Percentiles rank a stretch among this genome's conserved stretches.
Evolutionary conservation across 352 stramenopile genomes (phyloP).

Genomic region (Pythium phragmitis): DNA sequence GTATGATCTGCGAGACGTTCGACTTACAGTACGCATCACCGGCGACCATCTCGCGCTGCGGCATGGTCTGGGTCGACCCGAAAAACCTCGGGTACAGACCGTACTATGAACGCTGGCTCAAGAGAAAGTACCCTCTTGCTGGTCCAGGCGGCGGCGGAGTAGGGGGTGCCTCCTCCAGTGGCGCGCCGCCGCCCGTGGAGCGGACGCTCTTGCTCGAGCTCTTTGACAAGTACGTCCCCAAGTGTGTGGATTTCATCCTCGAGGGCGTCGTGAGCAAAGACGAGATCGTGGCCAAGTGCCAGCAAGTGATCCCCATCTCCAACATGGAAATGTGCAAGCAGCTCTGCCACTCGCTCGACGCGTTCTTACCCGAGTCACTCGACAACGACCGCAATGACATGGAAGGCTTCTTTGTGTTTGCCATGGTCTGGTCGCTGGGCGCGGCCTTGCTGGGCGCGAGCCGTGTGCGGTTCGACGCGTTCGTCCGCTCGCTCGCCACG

Average conservation of each 20-base stretch:
- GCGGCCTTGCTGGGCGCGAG: constrained; percentile 82
- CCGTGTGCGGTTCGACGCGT: constrained; percentile 87
- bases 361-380: constrained; percentile 72
- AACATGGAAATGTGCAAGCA: constrained; percentile 96
- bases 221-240: constrained; percentile 93
- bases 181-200: constrained; percentile 43
- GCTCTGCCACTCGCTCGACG: constrained; percentile 90
- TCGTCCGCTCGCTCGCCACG: constrained; percentile 87
- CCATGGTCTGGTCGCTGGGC: constrained; percentile 92
- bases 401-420: constrained; percentile 93
- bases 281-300: constrained; percentile 88
- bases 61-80: constrained; percentile 97
- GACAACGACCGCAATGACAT: constrained; percentile 65
- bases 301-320: constrained; percentile 92
- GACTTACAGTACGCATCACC: constrained; percentile 95
- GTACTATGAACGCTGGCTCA: constrained; percentile 95
- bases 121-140: constrained; percentile 78
- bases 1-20: constrained; percentile 95
- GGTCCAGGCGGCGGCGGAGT: background rate
- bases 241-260: constrained; percentile 92
- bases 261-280: constrained; percentile 87
- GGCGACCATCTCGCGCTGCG: constrained; percentile 93
- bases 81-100: constrained; percentile 95
- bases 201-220: constrained; percentile 69
- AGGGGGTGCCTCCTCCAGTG: background rate